A percentile compares a stretch with the other conserved stretches of the same genome.
These are phyloP conservation scores for Coemansia sp. DNA, from an alignment of 192 early-diverging fungal species.

Conservation along the genomic window DNA sequence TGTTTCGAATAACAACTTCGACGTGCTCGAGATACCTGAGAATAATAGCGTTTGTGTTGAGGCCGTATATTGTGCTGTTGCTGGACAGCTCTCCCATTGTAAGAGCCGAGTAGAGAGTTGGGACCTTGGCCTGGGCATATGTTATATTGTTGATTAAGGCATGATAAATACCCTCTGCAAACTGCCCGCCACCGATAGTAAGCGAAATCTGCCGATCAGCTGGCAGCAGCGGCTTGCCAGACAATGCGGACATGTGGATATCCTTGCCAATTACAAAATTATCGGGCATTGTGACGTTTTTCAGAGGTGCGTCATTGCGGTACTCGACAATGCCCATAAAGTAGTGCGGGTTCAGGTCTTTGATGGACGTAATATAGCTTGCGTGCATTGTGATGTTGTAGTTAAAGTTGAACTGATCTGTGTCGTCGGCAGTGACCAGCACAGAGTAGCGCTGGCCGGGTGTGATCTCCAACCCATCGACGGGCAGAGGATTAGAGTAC, in stretches of 20 bases:
- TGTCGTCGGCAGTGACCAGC: constrained; percentile 62
- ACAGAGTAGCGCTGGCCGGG: constrained; percentile 78
- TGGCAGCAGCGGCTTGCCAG: constrained; percentile 49
- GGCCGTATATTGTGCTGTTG: constrained; percentile 58
- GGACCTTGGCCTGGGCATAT: constrained; percentile 72
- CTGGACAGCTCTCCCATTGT: constrained; percentile 55
- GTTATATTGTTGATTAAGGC: constrained; percentile 62
- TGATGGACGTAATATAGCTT: constrained; percentile 43
- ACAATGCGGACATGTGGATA: constrained; percentile 46
- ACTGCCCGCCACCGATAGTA: constrained; percentile 54
- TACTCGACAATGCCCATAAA: constrained; percentile 58
- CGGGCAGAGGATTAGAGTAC: constrained; percentile 53
- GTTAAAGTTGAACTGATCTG: constrained; percentile 59
- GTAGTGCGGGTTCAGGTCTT: constrained; percentile 47
- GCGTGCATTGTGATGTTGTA: constrained; percentile 59
- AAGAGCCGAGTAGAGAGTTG: constrained; percentile 60
- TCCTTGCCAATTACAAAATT: constrained; percentile 29
- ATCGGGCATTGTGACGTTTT: constrained; percentile 28
- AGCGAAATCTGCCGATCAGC: constrained; percentile 46
- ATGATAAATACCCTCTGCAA: constrained; percentile 58
- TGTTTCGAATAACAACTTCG: constrained; percentile 69
- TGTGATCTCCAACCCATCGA: constrained; percentile 54
- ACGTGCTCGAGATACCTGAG: constrained; percentile 58
- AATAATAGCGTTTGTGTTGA: constrained; percentile 56
- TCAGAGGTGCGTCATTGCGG: constrained; percentile 53